Percentiles rank a stretch among this genome's conserved stretches.
Evolutionary conservation across 2,329 filamentous ascomycete species (phyloP).

Genomic region (Didymella pomorum): DNA sequence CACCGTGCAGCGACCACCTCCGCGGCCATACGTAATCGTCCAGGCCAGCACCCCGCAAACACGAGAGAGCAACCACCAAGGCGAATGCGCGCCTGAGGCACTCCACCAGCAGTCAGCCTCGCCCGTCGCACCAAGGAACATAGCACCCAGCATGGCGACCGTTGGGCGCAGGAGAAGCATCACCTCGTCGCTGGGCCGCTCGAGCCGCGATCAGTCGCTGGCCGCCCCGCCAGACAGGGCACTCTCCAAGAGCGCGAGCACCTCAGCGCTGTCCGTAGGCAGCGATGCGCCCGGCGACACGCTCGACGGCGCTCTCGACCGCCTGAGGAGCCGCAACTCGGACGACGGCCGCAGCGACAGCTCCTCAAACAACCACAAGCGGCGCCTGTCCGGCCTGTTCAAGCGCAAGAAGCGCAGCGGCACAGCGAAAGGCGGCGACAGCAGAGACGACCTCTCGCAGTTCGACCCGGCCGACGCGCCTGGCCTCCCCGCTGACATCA

Average conservation of each 20-base stretch:
- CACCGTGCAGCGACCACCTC: background rate
- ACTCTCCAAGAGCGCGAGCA: conserved; percentile 37
- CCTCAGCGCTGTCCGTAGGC: conserved; percentile 43
- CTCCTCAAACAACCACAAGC: conserved; percentile 47
- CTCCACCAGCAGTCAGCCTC: conserved; percentile 1
- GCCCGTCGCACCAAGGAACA: background rate
- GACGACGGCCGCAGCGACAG: conserved; percentile 53
- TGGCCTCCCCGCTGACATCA: conserved; percentile 19
- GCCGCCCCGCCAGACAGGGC: conserved; percentile 31
- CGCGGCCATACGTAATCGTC: conserved; percentile 14
- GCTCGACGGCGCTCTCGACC: conserved; percentile 53
- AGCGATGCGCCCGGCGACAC: conserved; percentile 41
- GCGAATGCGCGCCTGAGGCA: background rate
- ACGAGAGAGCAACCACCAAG: background rate
- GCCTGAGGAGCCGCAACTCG: conserved; percentile 51
- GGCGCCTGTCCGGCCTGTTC: conserved; percentile 63
- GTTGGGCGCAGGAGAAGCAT: conserved; percentile 36
- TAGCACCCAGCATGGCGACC: conserved; percentile 30
- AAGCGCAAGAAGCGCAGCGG: conserved; percentile 54
- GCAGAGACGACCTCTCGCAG: conserved; percentile 42
- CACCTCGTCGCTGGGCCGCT: conserved; percentile 27
- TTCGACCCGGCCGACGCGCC: conserved; percentile 12
- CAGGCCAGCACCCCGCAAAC: background rate
- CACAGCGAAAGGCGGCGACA: conserved; percentile 30
- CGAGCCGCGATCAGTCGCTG: conserved; percentile 36